Conservation (phyloP, 352 stramenopile genomes). For the Globisporangium paddicum region DNA sequence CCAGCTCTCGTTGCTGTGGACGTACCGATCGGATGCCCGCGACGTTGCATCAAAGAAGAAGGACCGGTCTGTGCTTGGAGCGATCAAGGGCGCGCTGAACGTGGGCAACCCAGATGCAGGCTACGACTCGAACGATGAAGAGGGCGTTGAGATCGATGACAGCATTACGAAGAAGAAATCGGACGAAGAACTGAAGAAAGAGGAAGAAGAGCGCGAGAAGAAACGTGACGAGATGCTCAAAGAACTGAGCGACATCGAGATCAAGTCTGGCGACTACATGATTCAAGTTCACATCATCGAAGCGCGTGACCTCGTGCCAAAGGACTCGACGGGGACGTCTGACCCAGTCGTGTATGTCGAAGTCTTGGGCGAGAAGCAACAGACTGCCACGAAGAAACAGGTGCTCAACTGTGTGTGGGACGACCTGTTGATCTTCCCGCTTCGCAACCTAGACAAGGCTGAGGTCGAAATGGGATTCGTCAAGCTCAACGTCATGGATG, state of each 20-base stretch:
- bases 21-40: conserved; percentile 37
- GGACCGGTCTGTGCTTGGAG: conserved; percentile 49
- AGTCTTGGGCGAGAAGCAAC: conserved; percentile 80
- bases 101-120: conserved; percentile 61
- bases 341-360: conserved; percentile 91
- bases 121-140: conserved; percentile 69
- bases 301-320: conserved; percentile 81
- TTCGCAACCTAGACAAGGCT: conserved; percentile 71
- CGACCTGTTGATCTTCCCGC: conserved; percentile 73
- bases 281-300: conserved; percentile 91
- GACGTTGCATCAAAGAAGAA: conserved; percentile 74
- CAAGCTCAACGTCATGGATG: conserved; percentile 81
- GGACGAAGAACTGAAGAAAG: conserved; percentile 65
- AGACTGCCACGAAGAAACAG: conserved; percentile 82
- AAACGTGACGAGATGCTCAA: conserved; percentile 73
- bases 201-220: conserved; percentile 64
- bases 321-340: conserved; percentile 84
- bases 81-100: conserved; percentile 26
- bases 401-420: conserved; percentile 87
- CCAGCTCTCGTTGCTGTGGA: conserved; percentile 56
- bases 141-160: conserved; percentile 53
- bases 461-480: conserved; percentile 84
- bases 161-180: conserved; percentile 50
- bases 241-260: conserved; percentile 75
- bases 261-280: conserved; percentile 86